Conservation (phyloP, 768 basidiomycete species). For the Guyanaporus albipodus region DNA sequence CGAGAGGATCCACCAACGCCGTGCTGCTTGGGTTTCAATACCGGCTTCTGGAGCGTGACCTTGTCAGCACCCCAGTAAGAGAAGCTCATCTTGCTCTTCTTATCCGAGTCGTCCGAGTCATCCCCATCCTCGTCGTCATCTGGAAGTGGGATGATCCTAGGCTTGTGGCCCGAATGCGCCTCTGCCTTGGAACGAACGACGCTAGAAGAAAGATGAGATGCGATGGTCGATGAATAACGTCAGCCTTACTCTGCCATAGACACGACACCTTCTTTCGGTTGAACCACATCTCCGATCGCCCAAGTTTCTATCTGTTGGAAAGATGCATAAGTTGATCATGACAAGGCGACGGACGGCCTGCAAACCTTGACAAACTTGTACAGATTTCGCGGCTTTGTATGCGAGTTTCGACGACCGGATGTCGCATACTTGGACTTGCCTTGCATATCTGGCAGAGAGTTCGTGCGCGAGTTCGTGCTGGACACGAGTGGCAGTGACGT, state of each 20-base stretch:
- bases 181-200: conserved; percentile 69
- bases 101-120: conserved; percentile 82
- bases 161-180: conserved; percentile 52
- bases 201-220: conserved; percentile 34
- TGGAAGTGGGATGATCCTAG: conserved; percentile 65
- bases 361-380: conserved; percentile 89
- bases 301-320: conserved; percentile 78
- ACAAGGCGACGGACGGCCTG: conserved; percentile 10
- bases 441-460: conserved; percentile 78
- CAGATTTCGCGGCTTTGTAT: conserved; percentile 83
- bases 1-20: conserved; percentile 34
- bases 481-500: conserved; percentile 79
- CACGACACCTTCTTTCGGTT: conserved; percentile 76
- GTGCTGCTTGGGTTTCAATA: conserved; percentile 46
- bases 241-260: conserved; percentile 84
- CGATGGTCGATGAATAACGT: not conserved
- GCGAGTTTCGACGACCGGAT: conserved; percentile 67
- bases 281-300: conserved; percentile 73
- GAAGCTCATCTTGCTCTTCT: conserved; percentile 92
- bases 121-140: conserved; percentile 55
- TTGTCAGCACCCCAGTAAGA: conserved; percentile 94
- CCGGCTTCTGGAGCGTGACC: conserved; percentile 79
- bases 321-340: conserved; percentile 2
- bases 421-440: conserved; percentile 84
- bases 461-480: conserved; percentile 62